Evolutionary conservation across 2,329 filamentous ascomycete genomes (phyloP).

Genomic region (Hyphodiscus sp.): DNA sequence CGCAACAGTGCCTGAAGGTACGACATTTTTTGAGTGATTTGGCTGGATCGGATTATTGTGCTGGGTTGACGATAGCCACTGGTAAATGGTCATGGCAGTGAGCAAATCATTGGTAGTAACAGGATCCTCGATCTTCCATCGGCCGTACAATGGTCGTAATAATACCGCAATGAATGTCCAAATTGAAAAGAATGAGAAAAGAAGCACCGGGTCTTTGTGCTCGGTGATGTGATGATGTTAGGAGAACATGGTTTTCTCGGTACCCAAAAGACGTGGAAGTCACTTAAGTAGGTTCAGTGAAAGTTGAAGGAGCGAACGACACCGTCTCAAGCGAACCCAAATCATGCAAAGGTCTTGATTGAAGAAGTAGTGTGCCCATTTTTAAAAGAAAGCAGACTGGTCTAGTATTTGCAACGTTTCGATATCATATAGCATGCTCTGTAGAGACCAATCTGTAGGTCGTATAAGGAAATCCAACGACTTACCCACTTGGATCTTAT

Average conservation of each 20-base stretch:
- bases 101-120: background rate
- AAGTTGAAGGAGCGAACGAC: constrained; percentile 8
- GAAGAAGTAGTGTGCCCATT: too few relatives aligned
- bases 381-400: too few relatives aligned
- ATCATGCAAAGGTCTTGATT: too few relatives aligned
- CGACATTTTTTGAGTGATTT: constrained; percentile 12
- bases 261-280: background rate
- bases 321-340: background rate
- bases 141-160: background rate
- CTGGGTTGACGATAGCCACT: constrained; percentile 10
- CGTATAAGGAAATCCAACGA: too few relatives aligned
- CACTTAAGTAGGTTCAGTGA: background rate
- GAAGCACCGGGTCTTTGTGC: constrained; percentile 1
- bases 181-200: constrained; percentile 1
- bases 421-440: background rate
- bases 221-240: background rate
- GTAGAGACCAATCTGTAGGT: too few relatives aligned
- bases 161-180: background rate
- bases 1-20: constrained; percentile 25
- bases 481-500: too few relatives aligned
- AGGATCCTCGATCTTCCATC: constrained; percentile 1
- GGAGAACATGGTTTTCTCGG: background rate
- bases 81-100: constrained; percentile 19
- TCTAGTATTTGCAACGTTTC: too few relatives aligned
- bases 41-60: constrained; percentile 4